Evolutionary conservation across 1,284 basidiomycete genomes (phyloP), one percentile per base, ranked within the genome.

Genomic region (Kwoniella shivajii): DNA sequence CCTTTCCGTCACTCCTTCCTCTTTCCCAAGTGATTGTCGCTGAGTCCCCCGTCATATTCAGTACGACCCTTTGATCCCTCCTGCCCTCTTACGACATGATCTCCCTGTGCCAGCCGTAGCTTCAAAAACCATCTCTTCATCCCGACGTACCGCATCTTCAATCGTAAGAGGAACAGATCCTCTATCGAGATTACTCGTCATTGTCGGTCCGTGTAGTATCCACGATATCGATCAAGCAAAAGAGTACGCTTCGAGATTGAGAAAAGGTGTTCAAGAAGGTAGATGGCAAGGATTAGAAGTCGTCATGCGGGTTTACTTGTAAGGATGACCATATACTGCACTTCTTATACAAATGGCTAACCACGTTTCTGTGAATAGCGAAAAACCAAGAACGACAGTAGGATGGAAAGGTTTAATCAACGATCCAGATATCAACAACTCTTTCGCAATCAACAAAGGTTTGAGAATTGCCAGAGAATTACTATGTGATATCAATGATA

Each of bases 341-440:
- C 37, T 22, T 3, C 20, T n/a, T 11, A 39, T 39, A n/a, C 27
- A 33, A 18, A 3, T 26, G 13, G 9, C 18, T 11, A 18, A 30
- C 36, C 20, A 5, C 9, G 18, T 37, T 7, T 10, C 16, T 26
- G 16, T 6, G 22, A 33, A 34, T 14, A 74, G 73, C 58, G 78
- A 78, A 68, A 80, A 80, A 70, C 81, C 81, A 13, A 66, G 83
- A 52, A 84, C 83, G 34, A 84, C 83, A 0, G 88, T 98, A 51
- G 94, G 94, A 18, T 98, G 95, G 95, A 98, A 98, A 78, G 95
- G 95, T 49, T 85, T 99, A 63, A 98, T 99, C 81, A 99, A 98
- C 59, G 75, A 77, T 59, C 73, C 75, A 24, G 73, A 77, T 56
- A 75, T 78, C 51, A 73, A 76, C 64, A 64, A 67, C 56, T 75